These are phyloP conservation scores for Teratosphaeria viscida DNA, from an alignment of 2,329 filamentous ascomycete genomes.

Conservation along the genomic window DNA sequence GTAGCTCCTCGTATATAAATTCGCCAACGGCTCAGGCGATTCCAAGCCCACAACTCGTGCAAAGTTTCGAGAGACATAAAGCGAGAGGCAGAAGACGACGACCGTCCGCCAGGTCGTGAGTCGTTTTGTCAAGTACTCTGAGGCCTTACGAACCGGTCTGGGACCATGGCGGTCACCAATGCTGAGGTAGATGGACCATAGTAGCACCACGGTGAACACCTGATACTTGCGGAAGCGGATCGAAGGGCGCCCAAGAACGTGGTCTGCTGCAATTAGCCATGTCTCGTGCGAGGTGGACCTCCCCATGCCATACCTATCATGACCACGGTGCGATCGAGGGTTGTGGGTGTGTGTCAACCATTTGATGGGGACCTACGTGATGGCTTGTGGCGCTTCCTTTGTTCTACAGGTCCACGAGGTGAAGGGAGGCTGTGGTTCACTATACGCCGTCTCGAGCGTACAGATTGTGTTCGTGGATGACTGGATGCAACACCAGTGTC, in stretches of 20 bases:
- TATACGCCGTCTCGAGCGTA: neutral
- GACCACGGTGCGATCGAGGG: neutral
- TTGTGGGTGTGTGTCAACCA: neutral
- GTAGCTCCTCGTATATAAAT: conserved; percentile 84
- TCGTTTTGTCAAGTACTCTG: conserved; percentile 55
- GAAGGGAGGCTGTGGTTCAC: neutral
- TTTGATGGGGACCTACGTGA: neutral
- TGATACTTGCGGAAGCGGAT: conserved; percentile 86
- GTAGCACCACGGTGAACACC: conserved; percentile 78
- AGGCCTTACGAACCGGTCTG: conserved; percentile 58
- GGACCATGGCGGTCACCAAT: conserved; percentile 83
- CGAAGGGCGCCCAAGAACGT: conserved; percentile 83
- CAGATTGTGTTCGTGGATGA: neutral
- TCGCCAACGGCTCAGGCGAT: conserved; percentile 84
- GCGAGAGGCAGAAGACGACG: conserved; percentile 75
- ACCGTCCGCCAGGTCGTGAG: conserved; percentile 86
- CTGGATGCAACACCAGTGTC: neutral
- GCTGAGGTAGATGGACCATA: conserved; percentile 80
- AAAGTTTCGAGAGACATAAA: conserved; percentile 88
- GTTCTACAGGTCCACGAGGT: too few relatives aligned
- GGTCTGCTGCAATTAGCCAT: conserved; percentile 46
- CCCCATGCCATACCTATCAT: neutral
- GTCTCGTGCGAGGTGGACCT: neutral
- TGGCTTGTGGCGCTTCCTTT: neutral
- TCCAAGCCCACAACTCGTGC: conserved; percentile 85